phyloP scores from a whole-genome alignment of 2,329 filamentous ascomycete species.

The Diaporthe destruens region DNA sequence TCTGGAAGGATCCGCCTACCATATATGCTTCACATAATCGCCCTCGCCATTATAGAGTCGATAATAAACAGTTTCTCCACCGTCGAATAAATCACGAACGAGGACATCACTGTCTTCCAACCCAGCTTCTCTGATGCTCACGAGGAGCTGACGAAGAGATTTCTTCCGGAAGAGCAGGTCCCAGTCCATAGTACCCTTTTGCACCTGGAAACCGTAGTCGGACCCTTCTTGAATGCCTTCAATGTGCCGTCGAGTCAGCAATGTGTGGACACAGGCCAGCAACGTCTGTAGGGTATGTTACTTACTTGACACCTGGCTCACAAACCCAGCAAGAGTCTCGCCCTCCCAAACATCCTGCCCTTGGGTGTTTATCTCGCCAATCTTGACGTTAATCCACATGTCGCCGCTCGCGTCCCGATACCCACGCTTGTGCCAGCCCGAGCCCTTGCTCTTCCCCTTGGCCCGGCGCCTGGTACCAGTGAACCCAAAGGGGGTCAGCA shows the following conservation, averaged over 20 bases:
- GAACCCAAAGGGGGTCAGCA: conserved; percentile 24
- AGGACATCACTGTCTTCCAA: neutral
- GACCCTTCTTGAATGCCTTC: neutral
- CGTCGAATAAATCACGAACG: conserved; percentile 25
- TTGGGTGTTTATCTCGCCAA: neutral
- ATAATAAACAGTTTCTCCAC: conserved; percentile 22
- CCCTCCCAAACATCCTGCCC: conserved; percentile 6
- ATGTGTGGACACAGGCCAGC: no score
- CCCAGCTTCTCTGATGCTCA: neutral
- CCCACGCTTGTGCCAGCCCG: neutral
- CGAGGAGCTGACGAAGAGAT: conserved; percentile 8
- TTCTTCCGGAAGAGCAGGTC: conserved; percentile 19
- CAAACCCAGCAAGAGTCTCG: neutral
- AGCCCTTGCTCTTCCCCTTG: conserved; percentile 1
- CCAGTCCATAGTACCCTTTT: neutral
- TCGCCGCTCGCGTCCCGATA: neutral
- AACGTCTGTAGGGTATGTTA: no score
- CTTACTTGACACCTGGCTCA: neutral
- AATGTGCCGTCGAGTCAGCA: neutral
- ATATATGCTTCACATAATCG: neutral
- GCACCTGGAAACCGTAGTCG: neutral
- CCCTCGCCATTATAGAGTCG: neutral
- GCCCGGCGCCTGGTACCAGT: neutral
- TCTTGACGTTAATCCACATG: conserved; percentile 13
- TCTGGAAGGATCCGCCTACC: neutral